Base-by-base conservation (phyloP, 805 yeast species). In the Kuraishia piskuri region DNA sequence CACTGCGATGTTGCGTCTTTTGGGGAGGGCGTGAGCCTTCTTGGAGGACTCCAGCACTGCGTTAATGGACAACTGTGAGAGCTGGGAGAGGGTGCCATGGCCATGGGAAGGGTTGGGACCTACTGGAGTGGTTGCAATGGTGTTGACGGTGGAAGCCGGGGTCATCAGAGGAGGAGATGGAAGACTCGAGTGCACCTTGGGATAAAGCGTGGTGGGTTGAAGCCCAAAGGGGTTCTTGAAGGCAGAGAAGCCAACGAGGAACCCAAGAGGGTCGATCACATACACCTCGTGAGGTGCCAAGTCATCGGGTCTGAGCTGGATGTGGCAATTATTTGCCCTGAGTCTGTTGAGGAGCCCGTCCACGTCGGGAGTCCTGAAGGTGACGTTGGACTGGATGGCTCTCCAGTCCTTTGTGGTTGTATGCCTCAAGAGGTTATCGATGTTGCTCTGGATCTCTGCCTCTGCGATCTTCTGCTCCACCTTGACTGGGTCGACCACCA, bases 181-280 rank as follows among this genome's bases (percentile, higher is more conserved):
- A 22, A 46, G 48, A 21, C 22, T 8, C 9, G n/a, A 12, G 10
- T 25, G 31, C 31, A 25, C 31, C 31, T 25, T 25, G 2, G 31
- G 31, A 25, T 25, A 44, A n/a, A 37, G 45, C 9, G 53, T 22
- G 17, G 26, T 26, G 44, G 56, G 37, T 21, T 57, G 61, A n/a
- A 64, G 56, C 2, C 68, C 72, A 51, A 83, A 72, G 7, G 90
- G 80, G 58, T 85, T 83, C 22, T 63, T 63, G 31, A 78, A 70
- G 2, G 84, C 73, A 21, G 95, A 82, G 70, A 91, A 90, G 3
- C 97, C 97, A 49, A 91, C 66, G 25, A 90, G 67, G 59, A 81
- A 79, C 20, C 96, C 96, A 57, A 90, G 71, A 8, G 98, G 97
- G 66, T 92, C 97, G 23, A 86, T 64, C 7, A 83, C 78, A 67